Conservation (phyloP, 2,329 filamentous ascomycete species). For the Alternaria longipes region DNA sequence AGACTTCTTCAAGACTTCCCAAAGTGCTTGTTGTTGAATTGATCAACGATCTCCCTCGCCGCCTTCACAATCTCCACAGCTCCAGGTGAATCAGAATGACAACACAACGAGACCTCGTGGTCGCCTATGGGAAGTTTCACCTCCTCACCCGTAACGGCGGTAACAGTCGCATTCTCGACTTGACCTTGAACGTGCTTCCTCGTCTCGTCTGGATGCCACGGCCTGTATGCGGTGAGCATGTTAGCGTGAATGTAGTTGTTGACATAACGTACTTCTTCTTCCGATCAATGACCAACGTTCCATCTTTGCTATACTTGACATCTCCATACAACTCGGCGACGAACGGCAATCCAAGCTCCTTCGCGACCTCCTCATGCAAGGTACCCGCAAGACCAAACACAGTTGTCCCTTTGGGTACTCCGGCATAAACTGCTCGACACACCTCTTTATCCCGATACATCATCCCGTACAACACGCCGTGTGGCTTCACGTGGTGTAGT, state of each 20-base stretch:
- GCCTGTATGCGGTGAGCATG: constrained; percentile 27
- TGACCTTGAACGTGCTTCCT: constrained; percentile 54
- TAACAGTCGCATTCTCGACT: constrained; percentile 53
- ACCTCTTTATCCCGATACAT: constrained; percentile 62
- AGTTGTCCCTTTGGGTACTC: constrained; percentile 59
- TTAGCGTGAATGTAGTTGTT: background rate
- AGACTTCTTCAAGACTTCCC: constrained; percentile 6
- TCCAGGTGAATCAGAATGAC: constrained; percentile 57
- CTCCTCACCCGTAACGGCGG: constrained; percentile 54
- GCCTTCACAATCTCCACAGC: constrained; percentile 56
- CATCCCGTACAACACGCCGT: constrained; percentile 68
- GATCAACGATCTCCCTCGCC: constrained; percentile 54
- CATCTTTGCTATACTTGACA: constrained; percentile 63
- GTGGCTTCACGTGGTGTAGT: constrained; percentile 70
- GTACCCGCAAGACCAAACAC: constrained; percentile 66
- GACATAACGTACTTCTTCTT: constrained; percentile 61
- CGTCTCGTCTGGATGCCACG: constrained; percentile 55
- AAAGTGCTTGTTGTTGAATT: constrained; percentile 49
- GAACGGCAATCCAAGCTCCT: constrained; percentile 63
- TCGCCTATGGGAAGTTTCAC: constrained; percentile 54
- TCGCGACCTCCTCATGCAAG: constrained; percentile 63
- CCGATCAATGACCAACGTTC: constrained; percentile 64
- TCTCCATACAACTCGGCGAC: constrained; percentile 65
- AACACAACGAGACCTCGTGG: constrained; percentile 56
- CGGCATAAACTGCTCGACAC: constrained; percentile 63